phyloP scores from a whole-genome alignment of 1,284 basidiomycete genomes.

The Trichosporon sp. region DNA sequence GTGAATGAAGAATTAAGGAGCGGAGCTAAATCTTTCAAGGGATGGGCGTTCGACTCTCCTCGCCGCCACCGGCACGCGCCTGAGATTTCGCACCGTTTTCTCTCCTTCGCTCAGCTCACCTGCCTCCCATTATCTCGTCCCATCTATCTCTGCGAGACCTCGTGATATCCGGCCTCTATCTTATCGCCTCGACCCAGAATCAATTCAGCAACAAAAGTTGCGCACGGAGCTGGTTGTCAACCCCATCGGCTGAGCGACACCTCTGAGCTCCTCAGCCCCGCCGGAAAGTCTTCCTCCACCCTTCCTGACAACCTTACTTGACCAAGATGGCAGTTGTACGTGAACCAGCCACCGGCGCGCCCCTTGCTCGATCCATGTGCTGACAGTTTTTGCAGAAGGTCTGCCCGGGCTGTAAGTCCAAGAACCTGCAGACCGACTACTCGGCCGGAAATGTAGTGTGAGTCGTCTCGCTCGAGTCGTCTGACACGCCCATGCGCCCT shows the following conservation, averaged over 20 bases:
- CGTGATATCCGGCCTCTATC: background rate
- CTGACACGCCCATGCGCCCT: background rate
- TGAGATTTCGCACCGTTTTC: constrained; percentile 3
- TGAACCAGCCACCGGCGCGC: background rate
- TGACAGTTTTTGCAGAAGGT: constrained; percentile 21
- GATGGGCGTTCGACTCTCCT: constrained; percentile 5
- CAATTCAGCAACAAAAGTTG: background rate
- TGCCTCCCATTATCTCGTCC: background rate
- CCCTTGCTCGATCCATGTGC: background rate
- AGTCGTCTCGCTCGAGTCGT: constrained; percentile 12
- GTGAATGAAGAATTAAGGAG: background rate
- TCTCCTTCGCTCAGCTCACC: background rate
- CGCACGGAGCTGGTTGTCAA: background rate
- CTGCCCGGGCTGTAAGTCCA: constrained; percentile 33
- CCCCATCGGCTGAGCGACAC: background rate
- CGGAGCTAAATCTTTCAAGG: background rate
- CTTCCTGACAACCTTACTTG: background rate
- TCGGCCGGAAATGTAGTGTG: constrained; percentile 37
- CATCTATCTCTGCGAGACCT: background rate
- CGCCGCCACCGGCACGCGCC: background rate
- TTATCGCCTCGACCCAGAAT: background rate
- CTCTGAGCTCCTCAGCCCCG: background rate
- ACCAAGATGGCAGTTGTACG: background rate
- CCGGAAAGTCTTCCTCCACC: constrained; percentile 1
- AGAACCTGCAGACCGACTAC: constrained; percentile 30